phyloP scores from a whole-genome alignment of 225 moss, liverwort and hornwort genomes.

The Sphagnum contortum region DNA sequence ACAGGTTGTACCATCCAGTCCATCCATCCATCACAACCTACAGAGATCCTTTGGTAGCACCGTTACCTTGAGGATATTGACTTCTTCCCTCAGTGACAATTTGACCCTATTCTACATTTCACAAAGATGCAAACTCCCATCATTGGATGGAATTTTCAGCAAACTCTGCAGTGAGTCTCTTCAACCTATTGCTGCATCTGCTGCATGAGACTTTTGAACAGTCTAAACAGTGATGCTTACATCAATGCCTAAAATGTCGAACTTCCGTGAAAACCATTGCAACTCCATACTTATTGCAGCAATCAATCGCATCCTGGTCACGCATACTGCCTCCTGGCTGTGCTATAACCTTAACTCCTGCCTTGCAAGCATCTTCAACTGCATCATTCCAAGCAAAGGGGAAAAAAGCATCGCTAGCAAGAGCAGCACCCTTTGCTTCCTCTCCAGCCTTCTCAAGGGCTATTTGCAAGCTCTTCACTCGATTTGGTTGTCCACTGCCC shows the following conservation, averaged over 20 bases:
- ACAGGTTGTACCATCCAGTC: too few species aligned
- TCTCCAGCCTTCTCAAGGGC: constrained; percentile 82
- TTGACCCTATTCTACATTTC: too few species aligned
- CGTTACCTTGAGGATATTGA: too few species aligned
- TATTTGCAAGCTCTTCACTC: constrained; percentile 88
- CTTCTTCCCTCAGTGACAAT: too few species aligned
- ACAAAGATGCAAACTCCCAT: too few species aligned
- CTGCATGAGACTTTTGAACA: too few species aligned
- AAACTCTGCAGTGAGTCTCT: too few species aligned
- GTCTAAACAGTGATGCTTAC: background rate
- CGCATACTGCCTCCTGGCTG: constrained; percentile 94
- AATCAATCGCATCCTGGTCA: constrained; percentile 93
- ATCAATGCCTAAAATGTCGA: constrained; percentile 88
- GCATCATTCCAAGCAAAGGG: constrained; percentile 99
- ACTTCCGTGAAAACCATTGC: constrained; percentile 85
- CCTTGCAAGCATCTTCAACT: constrained; percentile 98
- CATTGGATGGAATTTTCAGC: too few species aligned
- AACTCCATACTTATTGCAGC: constrained; percentile 94
- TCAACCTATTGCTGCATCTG: too few species aligned
- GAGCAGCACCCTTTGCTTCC: constrained; percentile 60
- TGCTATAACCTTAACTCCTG: constrained; percentile 90
- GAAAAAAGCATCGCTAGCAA: constrained; percentile 97
- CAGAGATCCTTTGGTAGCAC: too few species aligned
- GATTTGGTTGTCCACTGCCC: constrained; percentile 99
- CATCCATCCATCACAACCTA: too few species aligned